Evolutionary conservation across 2,329 filamentous ascomycete species (phyloP).

Genomic region (Ceratocystis papillata): DNA sequence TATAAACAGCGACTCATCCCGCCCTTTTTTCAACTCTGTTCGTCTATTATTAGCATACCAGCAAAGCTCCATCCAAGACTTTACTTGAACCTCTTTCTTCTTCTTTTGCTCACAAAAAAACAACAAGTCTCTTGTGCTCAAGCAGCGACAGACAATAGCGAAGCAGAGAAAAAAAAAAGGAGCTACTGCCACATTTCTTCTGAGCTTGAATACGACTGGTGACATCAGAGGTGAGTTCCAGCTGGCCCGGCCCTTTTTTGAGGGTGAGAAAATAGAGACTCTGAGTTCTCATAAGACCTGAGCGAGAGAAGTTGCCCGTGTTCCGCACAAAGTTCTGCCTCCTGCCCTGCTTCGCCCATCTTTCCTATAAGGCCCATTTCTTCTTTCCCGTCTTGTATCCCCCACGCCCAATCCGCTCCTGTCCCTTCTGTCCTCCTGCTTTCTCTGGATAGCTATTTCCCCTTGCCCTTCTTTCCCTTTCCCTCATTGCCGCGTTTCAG

Average conservation of each 20-base stretch:
- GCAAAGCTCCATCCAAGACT: slow-evolving; percentile 9
- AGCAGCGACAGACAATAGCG: no score
- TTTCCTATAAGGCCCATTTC: not conserved
- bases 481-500: slow-evolving; percentile 14
- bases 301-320: not conserved
- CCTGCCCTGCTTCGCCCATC: not conserved
- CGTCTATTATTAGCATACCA: slow-evolving; percentile 11
- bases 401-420: slow-evolving; percentile 3
- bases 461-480: not conserved
- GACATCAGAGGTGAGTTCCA: not conserved
- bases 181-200: not conserved
- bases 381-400: slow-evolving; percentile 16
- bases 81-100: slow-evolving; percentile 10
- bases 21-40: slow-evolving; percentile 14
- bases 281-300: not conserved
- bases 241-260: not conserved
- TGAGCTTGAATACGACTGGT: not conserved
- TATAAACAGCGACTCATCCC: slow-evolving; percentile 7
- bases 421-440: slow-evolving; percentile 14
- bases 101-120: not conserved
- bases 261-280: not conserved
- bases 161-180: not conserved
- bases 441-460: not conserved
- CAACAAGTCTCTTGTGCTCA: no score
- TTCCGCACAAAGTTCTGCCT: not conserved